phyloP scores from a whole-genome alignment of 225 moss, liverwort and hornwort species.

The Sphagnum contortum region DNA sequence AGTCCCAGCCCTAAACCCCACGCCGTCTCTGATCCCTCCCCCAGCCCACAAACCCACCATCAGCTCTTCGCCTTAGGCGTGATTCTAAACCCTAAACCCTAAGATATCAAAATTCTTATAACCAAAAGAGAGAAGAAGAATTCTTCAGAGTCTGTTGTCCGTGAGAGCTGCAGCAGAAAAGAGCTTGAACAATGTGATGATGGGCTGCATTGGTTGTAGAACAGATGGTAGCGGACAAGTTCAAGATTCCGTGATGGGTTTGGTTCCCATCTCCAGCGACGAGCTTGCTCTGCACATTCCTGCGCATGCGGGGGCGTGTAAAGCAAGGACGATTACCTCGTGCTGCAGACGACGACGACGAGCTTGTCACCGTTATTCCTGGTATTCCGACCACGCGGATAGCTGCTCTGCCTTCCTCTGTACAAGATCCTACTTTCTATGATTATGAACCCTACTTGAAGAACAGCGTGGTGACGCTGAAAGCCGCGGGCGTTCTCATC shows the following conservation, averaged over 20 bases:
- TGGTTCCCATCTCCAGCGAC: constrained; percentile 26
- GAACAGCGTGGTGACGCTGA: constrained; percentile 24
- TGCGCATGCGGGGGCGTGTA: constrained; percentile 33
- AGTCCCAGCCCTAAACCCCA: too few species aligned
- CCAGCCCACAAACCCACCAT: too few species aligned
- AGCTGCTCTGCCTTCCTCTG: constrained; percentile 35
- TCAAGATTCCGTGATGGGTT: constrained; percentile 34
- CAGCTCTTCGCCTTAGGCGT: too few species aligned
- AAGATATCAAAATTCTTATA: too few species aligned
- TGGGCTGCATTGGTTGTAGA: too few species aligned
- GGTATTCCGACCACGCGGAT: constrained; percentile 38
- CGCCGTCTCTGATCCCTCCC: too few species aligned
- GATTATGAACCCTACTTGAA: constrained; percentile 4
- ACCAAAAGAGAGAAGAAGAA: too few species aligned
- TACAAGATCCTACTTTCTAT: constrained; percentile 15
- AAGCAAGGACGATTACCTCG: constrained; percentile 25
- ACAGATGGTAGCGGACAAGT: constrained; percentile 36
- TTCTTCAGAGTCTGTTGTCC: too few species aligned
- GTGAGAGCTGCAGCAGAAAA: too few species aligned
- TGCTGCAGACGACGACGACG: constrained; percentile 9
- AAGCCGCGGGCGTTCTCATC: constrained; percentile 30
- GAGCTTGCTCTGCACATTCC: constrained; percentile 7
- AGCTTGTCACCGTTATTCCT: constrained; percentile 34
- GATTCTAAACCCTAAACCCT: too few species aligned
- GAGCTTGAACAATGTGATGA: too few species aligned